Evolutionary conservation across 805 yeast species (phyloP), one percentile per base, ranked within the genome.

Genomic region (Metschnikowia amazonensis): DNA sequence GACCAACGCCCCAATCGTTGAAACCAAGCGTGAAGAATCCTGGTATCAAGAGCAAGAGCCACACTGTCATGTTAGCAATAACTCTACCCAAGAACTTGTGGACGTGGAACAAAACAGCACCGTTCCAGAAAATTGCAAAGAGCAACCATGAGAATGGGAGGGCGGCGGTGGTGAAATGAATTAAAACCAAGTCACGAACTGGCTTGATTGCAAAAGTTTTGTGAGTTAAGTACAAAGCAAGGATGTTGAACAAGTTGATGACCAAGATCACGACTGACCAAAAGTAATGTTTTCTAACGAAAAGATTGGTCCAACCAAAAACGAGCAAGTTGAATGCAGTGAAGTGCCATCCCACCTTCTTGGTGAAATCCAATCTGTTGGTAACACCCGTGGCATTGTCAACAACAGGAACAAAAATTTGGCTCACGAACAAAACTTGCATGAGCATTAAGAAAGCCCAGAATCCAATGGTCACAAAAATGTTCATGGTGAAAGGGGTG

Each of bases 111-210:
- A 84, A 61, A 24, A 83, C 84, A 1, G 95, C 89, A 37, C 95
- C 95, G 59, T 84, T 85, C 95, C 95, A 88, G 70, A 86, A 84
- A 31, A 87, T 60, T 20, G 81, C 82, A 58, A 81, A 85, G 47
- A 84, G 60, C 30, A 82, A 65, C 95, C 95, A 88, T 27, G 85
- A 72, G 45, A 85, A 63, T 11, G 96, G 95, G 56, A 86, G 54
- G 0, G 90, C 87, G 8, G 80, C 75, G 11, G 75, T 74, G 13
- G 92, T 76, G 53, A 81, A 65, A 64, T 88, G 95, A 42, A 85
- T 69, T 31, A 79, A 64, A 25, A 80, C 51, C 77, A 82, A 81
- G 48, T 70, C 72, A 44, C 66, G 50, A 40, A 80, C 53, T 8
- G 81, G 81, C 45, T 72, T 70, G 59, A 82, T 68, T 14, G 74